A percentile compares a stretch with the other conserved stretches of the same genome.
Evolutionary conservation across 1,284 basidiomycete species (phyloP).

Genomic region (Apiotrichum domesticum): DNA sequence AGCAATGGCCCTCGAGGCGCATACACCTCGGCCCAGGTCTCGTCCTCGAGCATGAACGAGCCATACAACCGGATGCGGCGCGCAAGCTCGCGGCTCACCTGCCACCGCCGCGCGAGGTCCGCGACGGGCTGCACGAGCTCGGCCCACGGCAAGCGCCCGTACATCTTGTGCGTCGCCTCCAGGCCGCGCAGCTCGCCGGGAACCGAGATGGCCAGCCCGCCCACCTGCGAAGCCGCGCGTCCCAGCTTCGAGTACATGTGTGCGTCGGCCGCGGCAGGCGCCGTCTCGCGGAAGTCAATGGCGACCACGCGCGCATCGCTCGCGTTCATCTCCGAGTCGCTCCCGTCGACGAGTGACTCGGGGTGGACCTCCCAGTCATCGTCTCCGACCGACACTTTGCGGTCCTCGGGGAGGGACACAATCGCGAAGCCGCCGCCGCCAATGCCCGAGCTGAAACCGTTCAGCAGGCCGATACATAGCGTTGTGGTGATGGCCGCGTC

Average conservation of each 20-base stretch:
- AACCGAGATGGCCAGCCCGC: conserved; percentile 74
- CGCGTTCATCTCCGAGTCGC: not conserved
- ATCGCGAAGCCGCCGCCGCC: conserved; percentile 91
- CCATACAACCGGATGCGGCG: conserved; percentile 58
- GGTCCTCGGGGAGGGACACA: conserved; percentile 60
- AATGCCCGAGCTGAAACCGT: conserved; percentile 79
- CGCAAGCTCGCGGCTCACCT: conserved; percentile 66
- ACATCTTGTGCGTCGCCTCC: conserved; percentile 36
- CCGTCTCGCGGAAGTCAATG: conserved; percentile 84
- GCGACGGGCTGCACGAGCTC: conserved; percentile 69
- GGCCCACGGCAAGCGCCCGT: conserved; percentile 62
- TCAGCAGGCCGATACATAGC: conserved; percentile 77
- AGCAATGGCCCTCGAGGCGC: conserved; percentile 68
- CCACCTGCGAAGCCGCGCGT: conserved; percentile 62
- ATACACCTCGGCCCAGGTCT: conserved; percentile 74
- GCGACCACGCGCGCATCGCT: conserved; percentile 52
- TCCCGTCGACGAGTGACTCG: not conserved
- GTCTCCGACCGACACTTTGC: not conserved
- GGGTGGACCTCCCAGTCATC: not conserved
- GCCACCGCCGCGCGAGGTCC: conserved; percentile 63
- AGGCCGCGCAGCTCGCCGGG: conserved; percentile 81
- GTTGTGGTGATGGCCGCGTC: conserved; percentile 77
- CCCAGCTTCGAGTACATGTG: conserved; percentile 73
- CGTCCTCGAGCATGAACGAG: conserved; percentile 63
- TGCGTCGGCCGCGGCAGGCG: conserved; percentile 62